A percentile compares a stretch with the other conserved stretches of the same genome.
Evolutionary conservation across 1,284 basidiomycete genomes (phyloP).

Genomic region (Bjerkandera adusta): DNA sequence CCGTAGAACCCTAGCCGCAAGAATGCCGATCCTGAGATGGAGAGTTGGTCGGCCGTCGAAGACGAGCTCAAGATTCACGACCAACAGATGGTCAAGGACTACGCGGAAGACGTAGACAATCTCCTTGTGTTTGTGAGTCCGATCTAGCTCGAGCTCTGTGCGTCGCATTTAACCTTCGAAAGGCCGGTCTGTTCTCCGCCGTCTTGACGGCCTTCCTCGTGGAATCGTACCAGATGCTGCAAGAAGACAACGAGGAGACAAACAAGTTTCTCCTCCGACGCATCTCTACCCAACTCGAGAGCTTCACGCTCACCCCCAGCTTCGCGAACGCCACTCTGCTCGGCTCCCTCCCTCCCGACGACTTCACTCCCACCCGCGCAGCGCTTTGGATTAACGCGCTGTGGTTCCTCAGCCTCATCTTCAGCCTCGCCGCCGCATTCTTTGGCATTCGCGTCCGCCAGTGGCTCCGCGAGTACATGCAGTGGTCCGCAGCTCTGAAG

Average conservation of each 20-base stretch:
- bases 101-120: slow-evolving; percentile 6
- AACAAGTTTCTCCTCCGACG: slow-evolving; percentile 2
- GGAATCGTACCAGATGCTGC: slow-evolving; percentile 10
- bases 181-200: slow-evolving; percentile 16
- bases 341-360: neutral
- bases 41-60: slow-evolving; percentile 4
- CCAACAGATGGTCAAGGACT: neutral
- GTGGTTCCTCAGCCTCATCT: slow-evolving; percentile 11
- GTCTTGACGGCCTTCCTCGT: slow-evolving; percentile 12
- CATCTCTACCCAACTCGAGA: slow-evolving; percentile 9
- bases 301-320: no score
- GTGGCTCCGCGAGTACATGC: slow-evolving; percentile 14
- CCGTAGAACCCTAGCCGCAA: no score
- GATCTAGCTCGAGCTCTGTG: no score
- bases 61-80: slow-evolving; percentile 6
- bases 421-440: slow-evolving; percentile 12
- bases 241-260: neutral
- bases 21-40: no score
- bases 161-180: no score
- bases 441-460: slow-evolving; percentile 15
- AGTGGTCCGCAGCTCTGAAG: slow-evolving; percentile 1
- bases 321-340: slow-evolving; percentile 6
- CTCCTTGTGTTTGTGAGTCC: slow-evolving; percentile 12
- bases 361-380: neutral
- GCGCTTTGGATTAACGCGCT: slow-evolving; percentile 3